Evolutionary conservation across 176 grass and related monocot species (phyloP).

Genomic region (Dactylis glomerata): DNA sequence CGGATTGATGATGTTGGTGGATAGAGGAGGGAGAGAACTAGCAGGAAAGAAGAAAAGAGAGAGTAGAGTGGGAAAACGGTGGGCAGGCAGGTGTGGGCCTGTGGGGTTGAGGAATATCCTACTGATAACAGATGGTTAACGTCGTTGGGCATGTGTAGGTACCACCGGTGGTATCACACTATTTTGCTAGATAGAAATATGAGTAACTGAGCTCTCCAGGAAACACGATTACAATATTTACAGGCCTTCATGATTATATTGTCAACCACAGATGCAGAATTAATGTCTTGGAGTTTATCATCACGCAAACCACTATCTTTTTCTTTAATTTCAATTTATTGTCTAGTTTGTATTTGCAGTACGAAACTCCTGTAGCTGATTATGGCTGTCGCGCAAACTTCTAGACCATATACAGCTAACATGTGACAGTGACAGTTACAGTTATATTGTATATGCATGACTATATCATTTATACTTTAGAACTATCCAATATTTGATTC

Average conservation of each 20-base stretch:
- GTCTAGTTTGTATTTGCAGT: background rate
- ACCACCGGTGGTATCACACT: no score
- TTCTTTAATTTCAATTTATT: slow-evolving; percentile 16
- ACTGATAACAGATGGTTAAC: no score
- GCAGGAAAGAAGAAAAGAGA: no score
- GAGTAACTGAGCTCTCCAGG: background rate
- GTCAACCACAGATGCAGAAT: background rate
- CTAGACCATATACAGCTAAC: slow-evolving; percentile 9
- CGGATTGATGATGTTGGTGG: no score
- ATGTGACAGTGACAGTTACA: background rate
- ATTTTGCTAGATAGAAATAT: no score
- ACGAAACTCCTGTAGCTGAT: background rate
- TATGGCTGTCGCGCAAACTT: background rate
- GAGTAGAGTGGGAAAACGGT: no score
- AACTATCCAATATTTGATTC: background rate
- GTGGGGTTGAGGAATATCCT: no score
- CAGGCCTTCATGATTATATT: background rate
- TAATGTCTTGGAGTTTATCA: background rate
- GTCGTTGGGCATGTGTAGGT: no score
- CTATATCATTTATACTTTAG: background rate
- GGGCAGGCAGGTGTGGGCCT: no score
- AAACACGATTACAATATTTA: background rate
- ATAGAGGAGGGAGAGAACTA: no score
- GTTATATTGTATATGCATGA: background rate
- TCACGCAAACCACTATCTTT: background rate